Conservation (phyloP, 345 rosid species). For the Dipteronia dyeriana region DNA sequence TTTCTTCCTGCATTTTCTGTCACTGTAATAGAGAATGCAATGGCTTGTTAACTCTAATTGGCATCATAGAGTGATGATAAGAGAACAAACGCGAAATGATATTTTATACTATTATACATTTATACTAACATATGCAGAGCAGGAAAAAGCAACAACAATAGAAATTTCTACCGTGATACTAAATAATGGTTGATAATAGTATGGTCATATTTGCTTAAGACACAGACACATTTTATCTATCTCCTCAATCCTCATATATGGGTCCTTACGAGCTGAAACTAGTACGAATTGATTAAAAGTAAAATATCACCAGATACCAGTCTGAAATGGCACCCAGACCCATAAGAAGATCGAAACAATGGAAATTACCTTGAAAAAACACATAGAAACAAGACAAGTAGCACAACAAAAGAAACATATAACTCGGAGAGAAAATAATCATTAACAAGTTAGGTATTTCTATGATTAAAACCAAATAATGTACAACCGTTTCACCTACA, state of each 20-base stretch:
- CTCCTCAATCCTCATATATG: slow-evolving; percentile 4
- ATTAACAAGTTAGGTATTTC: not conserved
- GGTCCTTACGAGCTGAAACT: not conserved
- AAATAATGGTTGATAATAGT: not conserved
- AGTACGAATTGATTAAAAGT: no score
- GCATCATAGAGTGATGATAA: not conserved
- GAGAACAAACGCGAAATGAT: not conserved
- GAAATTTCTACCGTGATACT: not conserved
- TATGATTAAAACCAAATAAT: not conserved
- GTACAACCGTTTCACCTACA: not conserved
- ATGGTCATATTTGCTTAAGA: not conserved
- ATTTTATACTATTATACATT: not conserved
- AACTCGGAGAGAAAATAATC: not conserved
- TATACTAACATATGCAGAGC: not conserved
- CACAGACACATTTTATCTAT: slow-evolving; percentile 8
- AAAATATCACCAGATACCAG: not conserved
- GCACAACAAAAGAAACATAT: not conserved
- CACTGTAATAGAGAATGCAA: slow-evolving; percentile 32
- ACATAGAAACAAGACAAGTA: not conserved
- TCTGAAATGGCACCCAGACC: no score
- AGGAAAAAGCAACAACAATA: not conserved
- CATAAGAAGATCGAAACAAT: no score
- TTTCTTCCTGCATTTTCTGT: slow-evolving; percentile 54
- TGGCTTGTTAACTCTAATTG: not conserved
- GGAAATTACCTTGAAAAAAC: not conserved